Percentiles rank a stretch among this genome's conserved stretches.
These are phyloP conservation scores for Pleomassaria siparia DNA, from an alignment of 2,329 filamentous ascomycete species.

Conservation along the genomic window DNA sequence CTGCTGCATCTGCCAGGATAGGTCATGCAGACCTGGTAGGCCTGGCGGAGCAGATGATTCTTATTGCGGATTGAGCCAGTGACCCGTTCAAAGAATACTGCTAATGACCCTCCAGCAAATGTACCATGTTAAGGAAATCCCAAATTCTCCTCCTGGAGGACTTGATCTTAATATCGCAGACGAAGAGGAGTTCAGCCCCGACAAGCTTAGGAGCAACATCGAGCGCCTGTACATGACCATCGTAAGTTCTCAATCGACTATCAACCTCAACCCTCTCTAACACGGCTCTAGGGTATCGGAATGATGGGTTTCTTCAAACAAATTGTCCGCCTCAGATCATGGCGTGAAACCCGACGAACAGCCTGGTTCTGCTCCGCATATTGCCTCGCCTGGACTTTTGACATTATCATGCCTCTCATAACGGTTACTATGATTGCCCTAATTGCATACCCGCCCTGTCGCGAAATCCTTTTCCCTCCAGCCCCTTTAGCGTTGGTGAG, in stretches of 20 bases:
- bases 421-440: slow-evolving; percentile 63
- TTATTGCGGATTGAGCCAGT: not conserved
- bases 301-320: slow-evolving; percentile 71
- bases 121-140: slow-evolving; percentile 70
- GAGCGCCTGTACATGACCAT: slow-evolving; percentile 84
- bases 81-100: not conserved
- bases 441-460: slow-evolving; percentile 64
- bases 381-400: slow-evolving; percentile 68
- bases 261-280: slow-evolving; percentile 7
- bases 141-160: slow-evolving; percentile 62
- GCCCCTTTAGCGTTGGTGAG: slow-evolving; percentile 75
- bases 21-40: not conserved
- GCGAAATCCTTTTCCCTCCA: slow-evolving; percentile 70
- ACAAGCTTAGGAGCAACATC: slow-evolving; percentile 75
- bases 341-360: slow-evolving; percentile 72
- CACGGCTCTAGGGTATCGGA: slow-evolving; percentile 53
- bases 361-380: slow-evolving; percentile 65
- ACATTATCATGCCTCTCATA: slow-evolving; percentile 67
- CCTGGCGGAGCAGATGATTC: not conserved
- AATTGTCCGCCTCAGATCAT: slow-evolving; percentile 73
- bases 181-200: slow-evolving; percentile 81
- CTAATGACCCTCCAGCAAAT: slow-evolving; percentile 52
- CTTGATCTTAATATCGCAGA: slow-evolving; percentile 80
- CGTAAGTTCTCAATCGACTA: slow-evolving; percentile 25
- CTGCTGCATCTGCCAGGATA: not conserved